Conservation (phyloP, 257 asterid species). For the Nicotiana tomentosiformis region DNA sequence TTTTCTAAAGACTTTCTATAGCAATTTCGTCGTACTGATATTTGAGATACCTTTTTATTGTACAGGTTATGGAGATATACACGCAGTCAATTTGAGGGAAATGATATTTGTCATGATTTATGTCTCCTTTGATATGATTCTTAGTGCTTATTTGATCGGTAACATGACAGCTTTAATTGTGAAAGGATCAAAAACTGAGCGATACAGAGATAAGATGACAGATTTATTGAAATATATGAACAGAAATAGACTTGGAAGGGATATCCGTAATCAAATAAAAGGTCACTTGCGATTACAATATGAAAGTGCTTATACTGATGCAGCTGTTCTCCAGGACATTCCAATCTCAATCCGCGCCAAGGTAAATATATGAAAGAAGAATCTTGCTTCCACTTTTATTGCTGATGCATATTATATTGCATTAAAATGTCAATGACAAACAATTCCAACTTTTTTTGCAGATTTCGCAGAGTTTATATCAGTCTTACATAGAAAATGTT, state of each 20-base stretch:
- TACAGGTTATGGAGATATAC: constrained; percentile 96
- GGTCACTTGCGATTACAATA: constrained; percentile 88
- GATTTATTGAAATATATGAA: constrained; percentile 77
- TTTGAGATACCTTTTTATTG: not conserved
- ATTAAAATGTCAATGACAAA: not conserved
- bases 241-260: constrained; percentile 66
- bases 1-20: not conserved
- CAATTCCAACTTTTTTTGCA: constrained; percentile 25
- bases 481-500: constrained; percentile 54
- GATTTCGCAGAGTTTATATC: constrained; percentile 73
- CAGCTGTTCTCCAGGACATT: constrained; percentile 73
- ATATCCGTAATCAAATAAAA: constrained; percentile 72
- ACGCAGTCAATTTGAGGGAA: constrained; percentile 87
- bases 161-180: constrained; percentile 97
- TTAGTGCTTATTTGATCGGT: constrained; percentile 92
- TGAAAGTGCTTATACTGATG: constrained; percentile 79
- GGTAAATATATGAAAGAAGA: constrained; percentile 29
- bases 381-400: not conserved
- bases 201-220: constrained; percentile 83
- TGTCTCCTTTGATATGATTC: constrained; percentile 89
- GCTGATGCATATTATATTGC: not conserved
- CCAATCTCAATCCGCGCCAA: constrained; percentile 87
- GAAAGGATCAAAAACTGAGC: constrained; percentile 87
- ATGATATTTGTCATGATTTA: constrained; percentile 90
- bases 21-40: not conserved